phyloP scores from a whole-genome alignment of 768 basidiomycete genomes.

The Mycena venus region DNA sequence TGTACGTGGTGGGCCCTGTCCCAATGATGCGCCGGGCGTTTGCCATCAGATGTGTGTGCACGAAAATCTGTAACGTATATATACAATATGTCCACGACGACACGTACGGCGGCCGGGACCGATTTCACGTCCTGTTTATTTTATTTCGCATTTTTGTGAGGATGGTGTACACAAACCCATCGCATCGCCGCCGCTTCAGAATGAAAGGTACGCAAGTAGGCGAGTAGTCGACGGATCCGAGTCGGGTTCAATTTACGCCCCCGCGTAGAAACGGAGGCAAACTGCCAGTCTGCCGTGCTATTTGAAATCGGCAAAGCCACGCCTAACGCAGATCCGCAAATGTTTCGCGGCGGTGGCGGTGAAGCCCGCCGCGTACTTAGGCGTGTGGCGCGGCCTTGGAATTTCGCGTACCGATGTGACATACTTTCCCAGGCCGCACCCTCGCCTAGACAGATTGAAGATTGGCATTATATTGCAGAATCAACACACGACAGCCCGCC shows the following conservation, averaged over 20 bases:
- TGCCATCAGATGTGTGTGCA: neutral
- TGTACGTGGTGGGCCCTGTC: neutral
- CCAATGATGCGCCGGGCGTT: neutral
- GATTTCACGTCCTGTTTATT: too few relatives aligned
- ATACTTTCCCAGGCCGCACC: neutral
- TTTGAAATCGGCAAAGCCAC: constrained; percentile 8
- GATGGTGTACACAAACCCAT: neutral
- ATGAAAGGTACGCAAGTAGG: neutral
- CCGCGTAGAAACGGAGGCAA: constrained; percentile 2
- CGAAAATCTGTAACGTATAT: too few relatives aligned
- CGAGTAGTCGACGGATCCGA: neutral
- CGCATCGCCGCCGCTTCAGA: neutral
- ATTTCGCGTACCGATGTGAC: too few relatives aligned
- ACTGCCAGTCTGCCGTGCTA: too few relatives aligned
- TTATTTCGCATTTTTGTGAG: too few relatives aligned
- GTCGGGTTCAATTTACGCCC: neutral
- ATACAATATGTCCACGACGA: too few relatives aligned
- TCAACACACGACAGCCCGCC: neutral
- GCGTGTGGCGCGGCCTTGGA: neutral
- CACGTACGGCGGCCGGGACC: neutral
- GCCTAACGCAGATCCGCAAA: constrained; percentile 8
- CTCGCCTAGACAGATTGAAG: neutral
- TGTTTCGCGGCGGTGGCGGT: constrained; percentile 21
- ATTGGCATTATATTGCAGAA: neutral
- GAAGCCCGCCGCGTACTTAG: neutral